Base-by-base conservation (phyloP, 805 yeast genomes). In the Maudiozyma barnettii region DNA sequence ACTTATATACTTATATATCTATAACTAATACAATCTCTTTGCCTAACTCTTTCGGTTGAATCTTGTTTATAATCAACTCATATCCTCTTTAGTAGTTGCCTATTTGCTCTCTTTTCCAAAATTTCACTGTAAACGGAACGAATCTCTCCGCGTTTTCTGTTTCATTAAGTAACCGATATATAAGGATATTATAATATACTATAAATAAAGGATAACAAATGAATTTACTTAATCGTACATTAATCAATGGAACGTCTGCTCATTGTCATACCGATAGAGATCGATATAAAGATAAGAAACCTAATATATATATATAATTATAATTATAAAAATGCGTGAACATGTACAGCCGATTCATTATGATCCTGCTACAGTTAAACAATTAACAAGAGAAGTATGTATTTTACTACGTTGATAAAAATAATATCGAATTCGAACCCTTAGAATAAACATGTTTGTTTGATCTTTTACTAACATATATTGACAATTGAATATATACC, bases 271-370 rank as follows among this genome's bases (percentile, higher is more conserved):
- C 13, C 16, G 36, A 14, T 5, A 14, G 7, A 14, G 18, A 33
- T 14, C 36, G 2, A 33, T 33, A 5, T 16, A 33, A 33, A 9
- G n/a, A n/a, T 3, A 6, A 14, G 18, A 33, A 10, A n/a, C 20
- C 19, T 16, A 9, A 37, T 37, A 19, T 2, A 37, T 18, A 16
- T 19, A 18, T n/a, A 1, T n/a, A n/a, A n/a, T n/a, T n/a, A n/a
- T n/a, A n/a, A n/a, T n/a, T n/a, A 16, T 37, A 16, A 37, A 2
- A 37, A 59, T 59, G 61, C 57, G 58, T 30, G 44, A 41, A 5
- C 55, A 58, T 36, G 61, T 63, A 12, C 62, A 57, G 46, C 72
- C 71, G 10, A 50, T 65, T 33, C 74, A 70, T 45, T 71, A 70
- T 48, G 67, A 67, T 40, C 69, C 70, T 8, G 58, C 53, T 10